Evolutionary conservation across 2,329 filamentous ascomycete genomes (phyloP).

Genomic region (Diaporthe ilicicola): DNA sequence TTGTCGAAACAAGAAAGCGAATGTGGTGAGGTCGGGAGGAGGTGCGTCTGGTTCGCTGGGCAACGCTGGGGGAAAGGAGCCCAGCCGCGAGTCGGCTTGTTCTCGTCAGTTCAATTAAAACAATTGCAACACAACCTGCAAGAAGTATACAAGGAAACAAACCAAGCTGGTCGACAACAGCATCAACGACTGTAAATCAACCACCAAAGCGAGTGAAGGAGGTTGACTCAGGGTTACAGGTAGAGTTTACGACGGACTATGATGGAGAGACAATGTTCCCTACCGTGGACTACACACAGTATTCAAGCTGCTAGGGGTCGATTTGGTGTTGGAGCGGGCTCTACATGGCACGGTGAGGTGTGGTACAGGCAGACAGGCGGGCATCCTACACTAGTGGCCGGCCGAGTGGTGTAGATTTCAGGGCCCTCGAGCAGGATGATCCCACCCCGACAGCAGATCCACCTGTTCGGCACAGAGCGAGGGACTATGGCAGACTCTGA

Average conservation of each 20-base stretch:
- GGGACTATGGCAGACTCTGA: constrained; percentile 21
- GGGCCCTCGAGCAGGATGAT: constrained; percentile 21
- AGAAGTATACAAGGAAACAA: constrained; percentile 31
- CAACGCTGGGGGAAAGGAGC: constrained; percentile 35
- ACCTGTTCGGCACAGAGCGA: constrained; percentile 21
- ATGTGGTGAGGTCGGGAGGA: constrained; percentile 15
- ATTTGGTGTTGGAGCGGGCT: background rate
- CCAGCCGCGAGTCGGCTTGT: constrained; percentile 27
- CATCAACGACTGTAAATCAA: constrained; percentile 49
- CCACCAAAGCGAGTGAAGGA: constrained; percentile 70
- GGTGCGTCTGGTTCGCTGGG: constrained; percentile 40
- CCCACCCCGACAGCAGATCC: constrained; percentile 3
- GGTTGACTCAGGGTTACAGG: constrained; percentile 36
- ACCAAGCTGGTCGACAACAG: constrained; percentile 34
- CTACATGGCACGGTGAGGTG: background rate
- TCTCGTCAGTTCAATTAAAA: constrained; percentile 29
- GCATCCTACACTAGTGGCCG: constrained; percentile 8
- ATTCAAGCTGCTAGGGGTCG: constrained; percentile 17
- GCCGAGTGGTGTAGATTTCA: constrained; percentile 18
- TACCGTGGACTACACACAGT: background rate
- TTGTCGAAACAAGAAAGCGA: constrained; percentile 2
- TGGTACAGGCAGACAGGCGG: background rate
- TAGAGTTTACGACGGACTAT: constrained; percentile 16
- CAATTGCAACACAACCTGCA: background rate
- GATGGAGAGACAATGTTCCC: constrained; percentile 31